Base-by-base conservation (phyloP, 352 stramenopile species). In the Phytophthora uliginosa region DNA sequence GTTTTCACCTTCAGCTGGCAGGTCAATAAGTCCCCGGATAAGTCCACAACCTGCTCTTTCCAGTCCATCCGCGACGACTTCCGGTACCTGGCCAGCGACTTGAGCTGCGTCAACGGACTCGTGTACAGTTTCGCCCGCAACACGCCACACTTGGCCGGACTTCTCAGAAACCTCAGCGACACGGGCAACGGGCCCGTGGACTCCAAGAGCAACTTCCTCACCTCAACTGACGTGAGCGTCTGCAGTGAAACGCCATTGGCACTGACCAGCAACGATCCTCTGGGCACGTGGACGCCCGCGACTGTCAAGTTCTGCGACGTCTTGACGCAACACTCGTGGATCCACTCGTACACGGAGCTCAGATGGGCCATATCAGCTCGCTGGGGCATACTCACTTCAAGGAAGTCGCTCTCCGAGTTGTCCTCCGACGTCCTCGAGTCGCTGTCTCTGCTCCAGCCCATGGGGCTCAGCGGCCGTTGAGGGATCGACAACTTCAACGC, bases 1-100 rank as follows among this genome's bases (percentile, higher is more conserved):
- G 74, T 66, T 36, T 71, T 77, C 4, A 47, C 58, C 33, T 71
- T 73, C 8, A 71, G 63, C 13, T 84, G 72, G 53, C 83, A 93
- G 7, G 82, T 89, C 24, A 93, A 66, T 36, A 88, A 68, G 54
- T 92, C 84, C 7, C 84, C 86, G 2, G 88, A 84, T 45, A 93
- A 75, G 67, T 93, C 81, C 33, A 93, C 79, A 9, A 89, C 66
- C 38, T 92, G 83, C 38, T 90, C 79, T n/a, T 82, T 84, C 86
- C 86, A 93, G 6, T 83, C 38, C 34, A 69, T 65, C 15, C 63
- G 59, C 2, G 55, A 64, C 2, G 73, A 69, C 33, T 73, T 87
- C 18, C 81, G 75, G n/a, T 81, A 82, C 59, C 76, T 81, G 17
- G 81, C 84, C 62, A 94, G 75, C 1, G 82, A 83, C 59, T 89